Percentiles rank a stretch among this genome's conserved stretches.
Evolutionary conservation across 176 grass and related monocot species (phyloP).

Genomic region (Otatea glauca): DNA sequence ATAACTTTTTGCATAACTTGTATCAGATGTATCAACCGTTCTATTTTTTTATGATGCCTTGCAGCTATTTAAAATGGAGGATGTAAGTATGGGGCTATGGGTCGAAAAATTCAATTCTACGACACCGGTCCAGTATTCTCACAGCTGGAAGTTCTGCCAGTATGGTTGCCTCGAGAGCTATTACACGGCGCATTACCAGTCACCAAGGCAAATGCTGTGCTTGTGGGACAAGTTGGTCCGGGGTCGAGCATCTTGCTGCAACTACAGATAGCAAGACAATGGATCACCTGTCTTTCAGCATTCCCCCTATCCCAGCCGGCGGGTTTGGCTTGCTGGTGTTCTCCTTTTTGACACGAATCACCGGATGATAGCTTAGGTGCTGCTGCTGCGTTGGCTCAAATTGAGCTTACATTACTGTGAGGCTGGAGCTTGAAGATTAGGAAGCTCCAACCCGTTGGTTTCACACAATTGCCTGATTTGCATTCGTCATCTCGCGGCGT

Average conservation of each 20-base stretch:
- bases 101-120: constrained; percentile 91
- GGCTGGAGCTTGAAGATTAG: constrained; percentile 54
- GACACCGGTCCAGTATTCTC: constrained; percentile 71
- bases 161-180: constrained; percentile 90
- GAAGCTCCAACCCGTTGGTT: constrained; percentile 43
- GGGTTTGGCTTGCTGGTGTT: constrained; percentile 46
- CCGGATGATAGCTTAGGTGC: constrained; percentile 37
- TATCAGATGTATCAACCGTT: constrained; percentile 23
- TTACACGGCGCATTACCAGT: constrained; percentile 94
- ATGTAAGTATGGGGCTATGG: constrained; percentile 95
- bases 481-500: constrained; percentile 10
- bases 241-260: constrained; percentile 78
- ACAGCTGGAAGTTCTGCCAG: constrained; percentile 96
- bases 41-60: constrained; percentile 35
- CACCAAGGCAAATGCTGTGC: constrained; percentile 86
- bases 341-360: constrained; percentile 49
- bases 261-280: constrained; percentile 67
- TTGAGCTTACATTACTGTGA: constrained; percentile 35
- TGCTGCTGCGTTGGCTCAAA: constrained; percentile 31
- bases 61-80: constrained; percentile 99
- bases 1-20: constrained; percentile 7
- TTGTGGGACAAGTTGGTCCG: constrained; percentile 81
- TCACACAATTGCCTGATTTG: constrained; percentile 35
- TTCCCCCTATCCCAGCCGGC: constrained; percentile 17
- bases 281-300: neutral